These are phyloP conservation scores for Candida succiphila DNA, from an alignment of 805 yeast genomes.

Conservation along the genomic window DNA sequence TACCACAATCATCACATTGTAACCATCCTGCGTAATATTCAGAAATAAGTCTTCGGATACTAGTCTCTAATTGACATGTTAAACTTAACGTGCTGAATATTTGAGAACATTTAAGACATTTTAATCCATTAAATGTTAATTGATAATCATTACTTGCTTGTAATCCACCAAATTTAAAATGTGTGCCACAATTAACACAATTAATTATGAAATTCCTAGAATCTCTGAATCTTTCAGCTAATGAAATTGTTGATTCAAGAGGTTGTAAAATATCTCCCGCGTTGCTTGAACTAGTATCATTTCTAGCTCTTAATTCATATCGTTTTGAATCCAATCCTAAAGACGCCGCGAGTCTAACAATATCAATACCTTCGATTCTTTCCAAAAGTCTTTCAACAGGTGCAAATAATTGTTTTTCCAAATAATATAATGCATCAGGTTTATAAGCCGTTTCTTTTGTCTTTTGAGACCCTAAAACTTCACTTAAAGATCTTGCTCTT, in stretches of 20 bases:
- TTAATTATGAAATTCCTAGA: slow-evolving; percentile 42
- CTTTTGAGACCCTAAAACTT: no score
- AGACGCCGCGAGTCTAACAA: slow-evolving; percentile 62
- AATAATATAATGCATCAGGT: slow-evolving; percentile 72
- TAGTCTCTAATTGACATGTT: slow-evolving; percentile 65
- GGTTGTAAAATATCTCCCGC: slow-evolving; percentile 40
- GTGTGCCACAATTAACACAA: slow-evolving; percentile 50
- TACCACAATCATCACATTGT: slow-evolving; percentile 81
- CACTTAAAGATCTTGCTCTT: slow-evolving; percentile 76
- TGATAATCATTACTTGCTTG: slow-evolving; percentile 49
- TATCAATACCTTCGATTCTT: slow-evolving; percentile 79
- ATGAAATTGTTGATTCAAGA: slow-evolving; percentile 71
- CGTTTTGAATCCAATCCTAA: slow-evolving; percentile 70
- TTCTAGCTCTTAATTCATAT: slow-evolving; percentile 37
- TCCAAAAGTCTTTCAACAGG: slow-evolving; percentile 85
- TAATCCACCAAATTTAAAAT: slow-evolving; percentile 69
- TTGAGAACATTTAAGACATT: slow-evolving; percentile 53
- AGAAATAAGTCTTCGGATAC: slow-evolving; percentile 60
- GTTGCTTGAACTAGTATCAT: slow-evolving; percentile 20
- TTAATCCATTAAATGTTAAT: slow-evolving; percentile 59
- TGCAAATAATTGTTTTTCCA: slow-evolving; percentile 82
- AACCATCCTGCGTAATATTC: slow-evolving; percentile 83
- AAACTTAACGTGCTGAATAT: slow-evolving; percentile 43
- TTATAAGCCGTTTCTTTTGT: slow-evolving; percentile 35
- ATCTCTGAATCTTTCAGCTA: slow-evolving; percentile 70